Evolutionary conservation across 441 rosid species (phyloP), one percentile per base, ranked within the genome.

Genomic region (Aleurites moluccanus): DNA sequence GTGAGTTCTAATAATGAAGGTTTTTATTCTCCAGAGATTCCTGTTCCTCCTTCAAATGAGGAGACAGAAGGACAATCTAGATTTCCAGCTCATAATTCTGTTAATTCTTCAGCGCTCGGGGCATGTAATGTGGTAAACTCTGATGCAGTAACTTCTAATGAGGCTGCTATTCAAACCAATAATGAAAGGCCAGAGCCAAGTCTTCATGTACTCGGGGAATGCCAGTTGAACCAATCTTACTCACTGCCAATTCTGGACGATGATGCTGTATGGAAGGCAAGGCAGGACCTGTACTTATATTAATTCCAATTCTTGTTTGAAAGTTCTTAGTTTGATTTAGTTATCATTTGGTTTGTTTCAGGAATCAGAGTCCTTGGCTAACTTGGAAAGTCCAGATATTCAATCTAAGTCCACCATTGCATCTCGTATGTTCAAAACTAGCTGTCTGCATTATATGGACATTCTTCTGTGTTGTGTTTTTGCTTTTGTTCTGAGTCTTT

Each of bases 341-440:
- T 77, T 23, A 65, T n/a, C 49, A 67, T 69, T 77, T 73, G 65
- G 70, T 61, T 81, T 63, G 73, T 77, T 79, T 70, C 83, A 88
- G 91, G 88, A 80, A 64, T 79, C 76, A 27, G 86, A 78, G 65
- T 67, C 76, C 71, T 78, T 74, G 64, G 78, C 80, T 70, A 80
- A 74, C 60, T 68, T 84, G 74, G 89, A 86, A 73, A 62, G 79
- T 77, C 74, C 76, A 73, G 85, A 87, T 61, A 78, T 83, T 72
- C 63, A 79, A 8, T 74, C 74, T 1, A 83, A 85, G 82, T 67
- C 73, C 49, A 68, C 78, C 66, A 67, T 67, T 82, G 77, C 73
- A 73, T 77, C 81, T 28, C 88, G 91, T 89, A 83, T 80, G 44
- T 68, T 66, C 76, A 53, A 25, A 73, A 42, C 70, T 40, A 77